Base-by-base conservation (phyloP, 2,329 filamentous ascomycete genomes). In the Penicillium brevicompactum region DNA sequence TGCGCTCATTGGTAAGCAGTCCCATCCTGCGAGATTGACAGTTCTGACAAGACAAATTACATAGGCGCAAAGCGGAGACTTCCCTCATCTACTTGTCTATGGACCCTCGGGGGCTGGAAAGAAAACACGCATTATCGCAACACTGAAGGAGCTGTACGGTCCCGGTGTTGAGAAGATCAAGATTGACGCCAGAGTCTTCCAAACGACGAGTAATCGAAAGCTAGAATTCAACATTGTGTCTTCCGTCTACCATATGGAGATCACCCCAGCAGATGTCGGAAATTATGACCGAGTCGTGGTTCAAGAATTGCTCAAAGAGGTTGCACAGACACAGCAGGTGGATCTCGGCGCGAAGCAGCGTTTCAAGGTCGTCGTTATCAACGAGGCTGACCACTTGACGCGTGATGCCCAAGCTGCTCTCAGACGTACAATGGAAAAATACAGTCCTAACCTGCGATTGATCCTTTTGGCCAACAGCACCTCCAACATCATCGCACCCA, bases 101-200 rank as follows among this genome's bases (percentile, higher is more conserved):
- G 94, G 94, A 0, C 94, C 94, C 1, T 97, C 93, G 0, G 94
- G 94, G 32, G 94, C 94, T 5, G 94, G 94, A 63, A 99, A 99
- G 76, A 99, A 99, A 78, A 99, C 94, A 1, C 88, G 94, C 42
- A 95, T 97, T 63, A 91, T 97, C 16, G 92, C 94, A 14, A 97
- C 93, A 0, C 80, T 99, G 3, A 96, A 96, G 74, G 93, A 97
- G 70, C 83, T 99, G 7, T 99, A 94, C 74, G 94, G 94, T 0
- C 88, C 93, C 0, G 93, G 94, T 42, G 94, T 96, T n/a, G 95
- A 99, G 71, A 97, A 97, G 82, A 99, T 99, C 82, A 97, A 97
- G 80, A 97, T 99, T 76, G 94, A 99, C 72, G 91, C 92, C 11
- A 90, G 94, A 61, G 89, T 97, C 56, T 99, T 99, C 79, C 92